A percentile compares a stretch with the other conserved stretches of the same genome.
Conservation (phyloP, 2,329 filamentous ascomycete genomes). For the Sclerotinia nivalis region DNA sequence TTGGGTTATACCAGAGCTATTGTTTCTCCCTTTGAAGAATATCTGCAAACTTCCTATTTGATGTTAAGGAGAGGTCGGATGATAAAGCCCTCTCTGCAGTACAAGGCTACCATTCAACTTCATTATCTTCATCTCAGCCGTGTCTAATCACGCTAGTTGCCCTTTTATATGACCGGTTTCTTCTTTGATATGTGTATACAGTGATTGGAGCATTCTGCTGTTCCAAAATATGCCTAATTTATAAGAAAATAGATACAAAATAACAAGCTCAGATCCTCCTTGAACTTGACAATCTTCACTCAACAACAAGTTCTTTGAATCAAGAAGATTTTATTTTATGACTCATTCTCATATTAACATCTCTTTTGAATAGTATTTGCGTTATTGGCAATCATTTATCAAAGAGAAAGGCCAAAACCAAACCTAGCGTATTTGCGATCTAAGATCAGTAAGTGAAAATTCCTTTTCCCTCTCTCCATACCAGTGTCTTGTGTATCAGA, state of each 20-base stretch:
- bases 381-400: not conserved
- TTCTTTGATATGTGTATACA: too few species aligned
- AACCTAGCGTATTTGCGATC: not conserved
- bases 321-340: not conserved
- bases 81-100: not conserved
- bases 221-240: not conserved
- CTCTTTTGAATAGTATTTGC: not conserved
- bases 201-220: not conserved
- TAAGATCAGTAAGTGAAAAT: not conserved
- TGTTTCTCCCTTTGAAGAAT: not conserved
- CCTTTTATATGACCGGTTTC: fast-evolving
- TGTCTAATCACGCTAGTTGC: not conserved
- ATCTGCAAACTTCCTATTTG: not conserved
- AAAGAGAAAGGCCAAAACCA: not conserved
- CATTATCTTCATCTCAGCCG: not conserved
- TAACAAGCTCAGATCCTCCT: not conserved
- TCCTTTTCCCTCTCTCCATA: not conserved
- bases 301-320: not conserved
- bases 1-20: not conserved
- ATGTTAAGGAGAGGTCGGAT: not conserved
- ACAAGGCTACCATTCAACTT: not conserved
- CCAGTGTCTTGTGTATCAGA: fast-evolving
- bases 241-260: not conserved
- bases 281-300: not conserved
- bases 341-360: fast-evolving